phyloP scores from a whole-genome alignment of 495 filamentous ascomycete genomes.

The Neurospora intermedia region DNA sequence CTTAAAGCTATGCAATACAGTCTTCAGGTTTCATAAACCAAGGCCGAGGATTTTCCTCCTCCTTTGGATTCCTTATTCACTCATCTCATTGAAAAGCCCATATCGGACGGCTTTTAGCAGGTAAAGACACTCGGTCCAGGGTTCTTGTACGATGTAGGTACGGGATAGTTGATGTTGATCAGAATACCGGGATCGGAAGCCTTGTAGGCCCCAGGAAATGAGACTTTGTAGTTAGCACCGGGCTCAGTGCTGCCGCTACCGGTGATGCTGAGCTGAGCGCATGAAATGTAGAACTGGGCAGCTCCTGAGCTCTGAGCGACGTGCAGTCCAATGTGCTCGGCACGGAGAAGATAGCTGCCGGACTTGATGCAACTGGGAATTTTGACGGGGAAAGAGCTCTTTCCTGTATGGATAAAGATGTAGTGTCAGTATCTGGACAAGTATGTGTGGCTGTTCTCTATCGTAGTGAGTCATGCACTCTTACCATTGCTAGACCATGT shows the following conservation, averaged over 20 bases:
- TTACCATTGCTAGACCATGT: slow-evolving; percentile 31
- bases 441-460: not conserved
- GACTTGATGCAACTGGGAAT: slow-evolving; percentile 38
- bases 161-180: slow-evolving; percentile 35
- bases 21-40: not conserved
- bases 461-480: not conserved
- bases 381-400: slow-evolving; percentile 21
- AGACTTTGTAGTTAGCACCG: slow-evolving; percentile 17
- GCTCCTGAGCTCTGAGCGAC: slow-evolving; percentile 30
- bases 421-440: not conserved
- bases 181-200: slow-evolving; percentile 30
- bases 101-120: slow-evolving; percentile 17
- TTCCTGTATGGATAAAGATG: slow-evolving; percentile 13
- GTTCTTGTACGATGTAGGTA: slow-evolving; percentile 32
- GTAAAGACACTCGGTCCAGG: slow-evolving; percentile 31
- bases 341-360: slow-evolving; percentile 48
- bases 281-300: slow-evolving; percentile 42
- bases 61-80: not conserved
- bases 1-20: not conserved
- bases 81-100: slow-evolving; percentile 14
- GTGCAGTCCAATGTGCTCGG: slow-evolving; percentile 48
- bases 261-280: slow-evolving; percentile 29
- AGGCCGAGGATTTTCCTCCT: not conserved
- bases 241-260: slow-evolving; percentile 31
- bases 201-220: slow-evolving; percentile 32